Evolutionary conservation across 495 filamentous ascomycete genomes (phyloP).

Genomic region (Podospora anserina): DNA sequence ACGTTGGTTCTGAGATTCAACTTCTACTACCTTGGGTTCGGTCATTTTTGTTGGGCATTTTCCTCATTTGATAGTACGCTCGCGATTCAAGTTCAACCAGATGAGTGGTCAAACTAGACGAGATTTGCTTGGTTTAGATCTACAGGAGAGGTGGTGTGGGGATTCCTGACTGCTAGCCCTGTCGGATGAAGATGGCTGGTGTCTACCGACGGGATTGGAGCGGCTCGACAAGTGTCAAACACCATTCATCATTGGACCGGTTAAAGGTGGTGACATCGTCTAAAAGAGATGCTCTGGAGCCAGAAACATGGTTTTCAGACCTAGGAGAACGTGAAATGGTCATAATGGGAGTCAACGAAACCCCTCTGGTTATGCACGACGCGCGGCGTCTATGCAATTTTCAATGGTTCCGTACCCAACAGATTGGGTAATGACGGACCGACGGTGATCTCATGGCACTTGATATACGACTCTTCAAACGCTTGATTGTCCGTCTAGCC

Average conservation of each 20-base stretch:
- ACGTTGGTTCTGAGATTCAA: too few species aligned
- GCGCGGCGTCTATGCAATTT: background rate
- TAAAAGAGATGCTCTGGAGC: background rate
- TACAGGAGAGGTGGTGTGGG: too few species aligned
- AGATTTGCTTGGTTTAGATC: too few species aligned
- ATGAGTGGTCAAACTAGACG: too few species aligned
- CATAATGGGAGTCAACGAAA: too few species aligned
- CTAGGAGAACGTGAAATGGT: too few species aligned
- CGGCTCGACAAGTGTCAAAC: background rate
- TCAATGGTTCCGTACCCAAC: constrained; percentile 7
- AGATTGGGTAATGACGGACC: constrained; percentile 20
- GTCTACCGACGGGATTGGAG: background rate
- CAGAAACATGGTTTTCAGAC: background rate
- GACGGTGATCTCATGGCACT: background rate
- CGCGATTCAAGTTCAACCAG: too few species aligned
- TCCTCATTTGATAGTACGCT: too few species aligned
- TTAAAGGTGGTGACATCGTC: background rate
- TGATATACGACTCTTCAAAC: background rate
- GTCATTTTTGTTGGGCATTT: too few species aligned
- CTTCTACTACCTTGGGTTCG: too few species aligned
- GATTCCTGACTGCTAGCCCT: too few species aligned
- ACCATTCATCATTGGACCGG: background rate
- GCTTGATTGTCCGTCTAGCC: background rate
- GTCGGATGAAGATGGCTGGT: too few species aligned
- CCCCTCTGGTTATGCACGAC: background rate